Evolutionary conservation across 352 stramenopile species (phyloP).

Genomic region (Phytophthora colocasiae): DNA sequence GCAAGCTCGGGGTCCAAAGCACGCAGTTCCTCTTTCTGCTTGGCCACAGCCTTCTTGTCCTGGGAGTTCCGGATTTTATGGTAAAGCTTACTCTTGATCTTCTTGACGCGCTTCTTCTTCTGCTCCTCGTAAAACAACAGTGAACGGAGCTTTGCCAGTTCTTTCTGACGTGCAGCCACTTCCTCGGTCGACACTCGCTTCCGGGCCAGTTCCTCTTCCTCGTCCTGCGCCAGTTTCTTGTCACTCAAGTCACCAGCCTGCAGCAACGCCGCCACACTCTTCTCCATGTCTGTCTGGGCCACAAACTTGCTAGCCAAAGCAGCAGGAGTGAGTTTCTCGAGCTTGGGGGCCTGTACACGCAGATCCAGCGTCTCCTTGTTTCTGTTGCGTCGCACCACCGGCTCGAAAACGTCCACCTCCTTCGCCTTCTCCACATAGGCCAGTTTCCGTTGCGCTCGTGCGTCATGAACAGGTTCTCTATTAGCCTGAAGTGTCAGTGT

Average conservation of each 20-base stretch:
- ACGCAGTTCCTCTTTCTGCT: slow-evolving; percentile 85
- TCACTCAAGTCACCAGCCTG: slow-evolving; percentile 68
- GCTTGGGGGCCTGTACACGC: slow-evolving; percentile 85
- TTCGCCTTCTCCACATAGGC: slow-evolving; percentile 90
- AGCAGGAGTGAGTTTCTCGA: slow-evolving; percentile 85
- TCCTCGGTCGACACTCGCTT: slow-evolving; percentile 83
- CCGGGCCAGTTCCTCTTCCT: slow-evolving; percentile 74
- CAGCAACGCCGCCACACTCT: slow-evolving; percentile 75
- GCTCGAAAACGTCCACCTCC: slow-evolving; percentile 90
- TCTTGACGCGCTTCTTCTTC: slow-evolving; percentile 98
- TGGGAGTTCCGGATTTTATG: slow-evolving; percentile 97
- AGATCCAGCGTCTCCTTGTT: slow-evolving; percentile 96
- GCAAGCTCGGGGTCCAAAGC: slow-evolving; percentile 78
- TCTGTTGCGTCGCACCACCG: slow-evolving; percentile 92
- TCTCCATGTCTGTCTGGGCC: slow-evolving; percentile 91
- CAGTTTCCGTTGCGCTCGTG: slow-evolving; percentile 89
- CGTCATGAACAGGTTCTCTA: slow-evolving; percentile 81
- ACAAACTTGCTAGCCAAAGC: slow-evolving; percentile 94
- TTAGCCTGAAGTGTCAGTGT: slow-evolving; percentile 64
- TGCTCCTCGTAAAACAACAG: slow-evolving; percentile 99
- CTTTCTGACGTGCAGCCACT: slow-evolving; percentile 85
- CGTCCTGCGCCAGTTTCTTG: slow-evolving; percentile 65
- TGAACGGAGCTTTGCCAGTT: slow-evolving; percentile 96
- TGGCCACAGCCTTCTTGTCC: slow-evolving; percentile 86
- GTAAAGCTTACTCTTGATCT: slow-evolving; percentile 99